A percentile compares a stretch with the other conserved stretches of the same genome.
Evolutionary conservation across 176 grass and related monocot species (phyloP).

Genomic region (Hyparrhenia diplandra): DNA sequence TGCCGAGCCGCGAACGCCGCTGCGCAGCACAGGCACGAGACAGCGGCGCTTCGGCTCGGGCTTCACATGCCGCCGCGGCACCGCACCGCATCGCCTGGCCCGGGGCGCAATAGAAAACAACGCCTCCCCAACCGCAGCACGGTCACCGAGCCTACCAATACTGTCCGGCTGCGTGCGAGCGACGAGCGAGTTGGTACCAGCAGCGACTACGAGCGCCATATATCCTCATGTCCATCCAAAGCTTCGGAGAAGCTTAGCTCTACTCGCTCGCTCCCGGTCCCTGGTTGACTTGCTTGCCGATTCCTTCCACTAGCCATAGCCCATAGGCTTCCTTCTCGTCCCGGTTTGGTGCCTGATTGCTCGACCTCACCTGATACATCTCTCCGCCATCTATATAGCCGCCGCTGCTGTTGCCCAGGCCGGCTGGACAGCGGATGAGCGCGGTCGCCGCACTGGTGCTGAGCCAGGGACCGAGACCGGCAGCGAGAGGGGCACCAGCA

Average conservation of each 20-base stretch:
- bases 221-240: neutral
- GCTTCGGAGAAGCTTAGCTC: no score
- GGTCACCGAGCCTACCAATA: neutral
- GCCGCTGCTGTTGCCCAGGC: neutral
- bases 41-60: neutral
- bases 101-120: slow-evolving; percentile 31
- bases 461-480: neutral
- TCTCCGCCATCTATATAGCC: neutral
- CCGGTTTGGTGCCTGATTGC: slow-evolving; percentile 37
- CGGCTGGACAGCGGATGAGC: slow-evolving; percentile 18
- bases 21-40: neutral
- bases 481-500: no score
- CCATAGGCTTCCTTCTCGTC: neutral
- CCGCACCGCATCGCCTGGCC: neutral
- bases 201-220: neutral
- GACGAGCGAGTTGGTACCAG: neutral
- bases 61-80: neutral
- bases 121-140: slow-evolving; percentile 31
- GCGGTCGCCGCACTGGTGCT: neutral
- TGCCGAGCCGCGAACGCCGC: neutral
- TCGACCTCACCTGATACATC: slow-evolving; percentile 6
- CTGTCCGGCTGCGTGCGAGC: neutral
- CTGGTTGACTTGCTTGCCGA: slow-evolving; percentile 25
- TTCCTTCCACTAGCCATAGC: neutral
- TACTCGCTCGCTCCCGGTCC: neutral